Evolutionary conservation across 139 green algal species (phyloP), one percentile per base, ranked within the genome.

Genomic region (Spirogloea muscicola): DNA sequence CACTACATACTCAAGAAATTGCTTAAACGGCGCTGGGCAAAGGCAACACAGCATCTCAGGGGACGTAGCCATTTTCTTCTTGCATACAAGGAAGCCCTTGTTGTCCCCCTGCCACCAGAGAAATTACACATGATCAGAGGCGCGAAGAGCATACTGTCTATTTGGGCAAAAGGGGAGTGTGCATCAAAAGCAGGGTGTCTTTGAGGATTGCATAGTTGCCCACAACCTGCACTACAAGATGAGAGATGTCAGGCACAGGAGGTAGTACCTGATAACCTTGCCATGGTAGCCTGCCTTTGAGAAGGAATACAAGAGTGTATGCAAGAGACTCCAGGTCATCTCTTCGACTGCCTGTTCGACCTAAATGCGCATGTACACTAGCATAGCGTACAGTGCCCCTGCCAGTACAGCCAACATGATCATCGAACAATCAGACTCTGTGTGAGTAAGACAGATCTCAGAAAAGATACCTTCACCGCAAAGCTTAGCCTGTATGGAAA

Each of bases 1-100:
- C 16, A 99, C 88, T 33, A 99, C 94, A 2, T 88, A 86, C 81
- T 97, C 93, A 3, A 91, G 91, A 79, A 97, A 98, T 81, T 89
- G 72, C 21, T 92, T 84, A 84, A 98, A 99, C n/a, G 91, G 89
- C 1, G 87, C 80, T 10, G 93, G 94, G 27, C 90, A 92, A 86
- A 97, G 98, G 59, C 93, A 89, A 83, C 94, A 98, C 55, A 99
- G 87, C 84, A 95, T 86, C 84, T 99, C 94, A 13, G 90, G 88
- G 10, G 71, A 89, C 18, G 94, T 98, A 33, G 90, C 91, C 94
- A 99, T 99, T 89, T 99, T 99, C 90, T 99, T 99, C 79, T 98
- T 98, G 91, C 94, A 99, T 31, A 99, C 94, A 46, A 98, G 82
- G 87, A 96, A 98, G 55, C 94, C 94, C 83, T 97, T 98, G 89